Conservation (phyloP, 1,284 basidiomycete genomes). For the Marasmius sp. region DNA sequence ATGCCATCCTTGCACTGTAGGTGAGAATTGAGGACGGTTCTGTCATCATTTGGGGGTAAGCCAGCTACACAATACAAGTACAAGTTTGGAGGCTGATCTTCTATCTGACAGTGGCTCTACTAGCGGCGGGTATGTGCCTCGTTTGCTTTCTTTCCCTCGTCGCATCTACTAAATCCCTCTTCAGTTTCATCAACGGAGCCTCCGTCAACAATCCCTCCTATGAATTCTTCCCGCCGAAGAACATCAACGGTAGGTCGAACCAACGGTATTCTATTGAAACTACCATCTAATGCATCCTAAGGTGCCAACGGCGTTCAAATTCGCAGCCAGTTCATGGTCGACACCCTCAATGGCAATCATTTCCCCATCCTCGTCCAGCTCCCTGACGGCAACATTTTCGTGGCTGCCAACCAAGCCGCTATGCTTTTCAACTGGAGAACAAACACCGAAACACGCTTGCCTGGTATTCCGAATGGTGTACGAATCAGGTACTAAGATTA, state of each 20-base stretch:
- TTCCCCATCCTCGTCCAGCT: constrained; percentile 54
- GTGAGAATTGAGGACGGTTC: constrained; percentile 22
- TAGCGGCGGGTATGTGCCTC: constrained; percentile 13
- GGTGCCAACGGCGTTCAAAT: constrained; percentile 28
- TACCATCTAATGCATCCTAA: constrained; percentile 16
- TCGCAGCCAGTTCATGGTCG: constrained; percentile 45
- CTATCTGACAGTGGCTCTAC: constrained; percentile 14
- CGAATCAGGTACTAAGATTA: constrained; percentile 36
- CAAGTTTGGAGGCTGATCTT: constrained; percentile 16
- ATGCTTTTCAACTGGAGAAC: constrained; percentile 54
- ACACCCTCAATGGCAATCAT: constrained; percentile 57
- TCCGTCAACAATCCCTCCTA: constrained; percentile 36
- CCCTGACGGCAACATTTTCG: constrained; percentile 49
- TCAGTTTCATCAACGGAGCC: constrained; percentile 30
- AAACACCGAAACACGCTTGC: constrained; percentile 46
- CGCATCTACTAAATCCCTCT: constrained; percentile 11
- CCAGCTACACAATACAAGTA: background rate
- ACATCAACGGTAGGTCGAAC: constrained; percentile 37
- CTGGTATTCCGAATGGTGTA: constrained; percentile 53
- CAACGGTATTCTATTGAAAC: background rate
- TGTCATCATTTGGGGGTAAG: constrained; percentile 26
- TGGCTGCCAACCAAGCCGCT: constrained; percentile 53
- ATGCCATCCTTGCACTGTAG: constrained; percentile 1
- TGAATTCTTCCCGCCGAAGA: constrained; percentile 47
- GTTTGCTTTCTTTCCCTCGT: background rate